phyloP scores from a whole-genome alignment of 2,329 filamentous ascomycete species.

The Sporothrix euskadiensis region DNA sequence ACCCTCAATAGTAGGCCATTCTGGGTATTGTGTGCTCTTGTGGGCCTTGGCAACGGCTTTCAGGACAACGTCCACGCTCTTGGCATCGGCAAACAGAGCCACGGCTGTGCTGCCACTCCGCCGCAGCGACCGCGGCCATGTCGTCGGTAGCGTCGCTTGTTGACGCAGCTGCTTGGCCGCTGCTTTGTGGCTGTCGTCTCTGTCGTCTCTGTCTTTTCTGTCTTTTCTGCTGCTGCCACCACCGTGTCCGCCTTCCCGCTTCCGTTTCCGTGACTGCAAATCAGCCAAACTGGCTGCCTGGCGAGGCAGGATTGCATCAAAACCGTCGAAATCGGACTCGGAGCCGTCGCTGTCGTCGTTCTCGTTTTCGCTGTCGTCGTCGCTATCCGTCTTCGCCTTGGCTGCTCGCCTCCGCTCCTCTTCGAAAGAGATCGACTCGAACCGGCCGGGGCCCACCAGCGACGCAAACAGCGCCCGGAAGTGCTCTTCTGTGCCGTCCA shows the following conservation, averaged over 20 bases:
- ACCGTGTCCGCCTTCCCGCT: constrained; percentile 42
- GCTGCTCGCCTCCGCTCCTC: constrained; percentile 49
- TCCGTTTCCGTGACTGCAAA: constrained; percentile 53
- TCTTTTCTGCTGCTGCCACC: neutral
- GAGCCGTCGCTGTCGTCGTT: neutral
- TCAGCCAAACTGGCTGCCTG: constrained; percentile 45
- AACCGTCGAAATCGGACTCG: constrained; percentile 5
- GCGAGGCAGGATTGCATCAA: constrained; percentile 45
- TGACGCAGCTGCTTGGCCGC: constrained; percentile 31
- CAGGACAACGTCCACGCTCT: constrained; percentile 72
- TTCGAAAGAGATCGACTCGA: constrained; percentile 78
- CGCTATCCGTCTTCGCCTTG: constrained; percentile 1
- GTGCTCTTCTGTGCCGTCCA: constrained; percentile 76
- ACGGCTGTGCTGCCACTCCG: constrained; percentile 77
- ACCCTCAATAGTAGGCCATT: constrained; percentile 9
- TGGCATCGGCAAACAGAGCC: constrained; percentile 78
- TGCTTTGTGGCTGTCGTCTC: neutral
- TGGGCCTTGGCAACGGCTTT: constrained; percentile 68
- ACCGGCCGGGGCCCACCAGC: constrained; percentile 73
- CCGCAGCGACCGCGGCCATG: constrained; percentile 72
- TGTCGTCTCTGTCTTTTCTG: neutral
- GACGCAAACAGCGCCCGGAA: constrained; percentile 73
- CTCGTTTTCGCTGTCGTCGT: neutral
- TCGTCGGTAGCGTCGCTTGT: constrained; percentile 56
- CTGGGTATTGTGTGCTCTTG: constrained; percentile 50